Percentiles rank a stretch among this genome's conserved stretches.
These are phyloP conservation scores for Pseudogymnoascus sp. DNA, from an alignment of 2,329 filamentous ascomycete species.

Conservation along the genomic window DNA sequence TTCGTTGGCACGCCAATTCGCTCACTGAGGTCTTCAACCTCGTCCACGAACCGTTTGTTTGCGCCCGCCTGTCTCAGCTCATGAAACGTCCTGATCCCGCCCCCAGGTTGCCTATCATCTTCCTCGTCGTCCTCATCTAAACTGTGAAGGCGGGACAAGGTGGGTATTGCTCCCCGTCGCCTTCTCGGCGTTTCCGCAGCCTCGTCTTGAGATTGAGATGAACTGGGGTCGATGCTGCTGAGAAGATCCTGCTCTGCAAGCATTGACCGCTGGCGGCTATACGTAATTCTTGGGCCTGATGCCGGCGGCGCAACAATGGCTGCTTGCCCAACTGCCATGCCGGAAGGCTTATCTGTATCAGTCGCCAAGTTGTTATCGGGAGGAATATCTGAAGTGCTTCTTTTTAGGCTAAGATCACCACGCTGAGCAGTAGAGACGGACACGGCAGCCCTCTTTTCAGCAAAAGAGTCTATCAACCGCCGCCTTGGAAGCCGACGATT, in stretches of 20 bases:
- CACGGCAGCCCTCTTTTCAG: constrained; percentile 19
- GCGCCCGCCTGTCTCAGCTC: constrained; percentile 58
- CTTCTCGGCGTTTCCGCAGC: constrained; percentile 9
- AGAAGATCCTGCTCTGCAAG: constrained; percentile 27
- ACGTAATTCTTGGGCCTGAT: constrained; percentile 25
- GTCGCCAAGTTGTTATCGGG: not conserved
- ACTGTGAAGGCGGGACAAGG: constrained; percentile 20
- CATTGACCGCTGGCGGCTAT: constrained; percentile 28
- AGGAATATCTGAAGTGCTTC: not conserved
- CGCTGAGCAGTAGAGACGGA: constrained; percentile 11
- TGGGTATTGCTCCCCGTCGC: constrained; percentile 22
- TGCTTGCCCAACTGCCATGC: not conserved
- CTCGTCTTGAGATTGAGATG: constrained; percentile 12
- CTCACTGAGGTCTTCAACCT: constrained; percentile 56
- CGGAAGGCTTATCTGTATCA: not conserved
- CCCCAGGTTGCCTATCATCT: constrained; percentile 18
- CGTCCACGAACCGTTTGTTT: constrained; percentile 57
- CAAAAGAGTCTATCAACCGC: constrained; percentile 28
- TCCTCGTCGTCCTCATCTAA: constrained; percentile 25
- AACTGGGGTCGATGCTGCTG: constrained; percentile 9
- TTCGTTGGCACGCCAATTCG: constrained; percentile 46
- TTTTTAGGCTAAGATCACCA: constrained; percentile 11
- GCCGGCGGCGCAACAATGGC: not conserved
- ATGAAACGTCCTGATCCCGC: constrained; percentile 53
- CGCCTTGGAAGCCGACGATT: constrained; percentile 16